These are phyloP conservation scores for Phoma sp. DNA, from an alignment of 2,329 filamentous ascomycete species.

Conservation along the genomic window DNA sequence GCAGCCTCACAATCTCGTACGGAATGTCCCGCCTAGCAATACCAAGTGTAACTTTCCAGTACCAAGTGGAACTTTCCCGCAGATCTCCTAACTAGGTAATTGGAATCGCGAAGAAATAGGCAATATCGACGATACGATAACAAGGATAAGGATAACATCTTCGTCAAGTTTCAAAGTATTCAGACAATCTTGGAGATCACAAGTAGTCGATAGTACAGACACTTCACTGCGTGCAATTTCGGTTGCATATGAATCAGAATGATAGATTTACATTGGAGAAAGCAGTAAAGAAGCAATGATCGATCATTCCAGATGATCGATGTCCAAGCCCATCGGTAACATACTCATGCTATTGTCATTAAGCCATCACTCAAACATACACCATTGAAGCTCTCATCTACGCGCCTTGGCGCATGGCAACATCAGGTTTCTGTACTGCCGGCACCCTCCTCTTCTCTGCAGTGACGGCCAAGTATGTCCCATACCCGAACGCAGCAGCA, in stretches of 20 bases:
- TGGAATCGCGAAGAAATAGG: no score
- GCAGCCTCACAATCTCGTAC: no score
- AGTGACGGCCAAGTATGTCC: slow-evolving; percentile 42
- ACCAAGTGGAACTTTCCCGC: no score
- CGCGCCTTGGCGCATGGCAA: slow-evolving; percentile 51
- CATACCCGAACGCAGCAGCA: slow-evolving; percentile 50
- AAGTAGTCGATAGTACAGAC: no score
- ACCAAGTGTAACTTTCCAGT: no score
- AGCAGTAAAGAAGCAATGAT: background rate
- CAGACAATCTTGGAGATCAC: no score
- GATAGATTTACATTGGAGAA: background rate
- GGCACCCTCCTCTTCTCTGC: slow-evolving; percentile 18
- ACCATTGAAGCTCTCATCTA: slow-evolving; percentile 20
- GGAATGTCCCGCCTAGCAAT: no score
- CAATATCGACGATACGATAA: no score
- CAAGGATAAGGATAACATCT: no score
- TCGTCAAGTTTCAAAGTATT: no score
- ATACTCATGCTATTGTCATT: background rate
- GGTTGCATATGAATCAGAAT: background rate
- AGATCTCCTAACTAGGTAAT: no score
- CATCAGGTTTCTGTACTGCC: slow-evolving; percentile 29
- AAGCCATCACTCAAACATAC: background rate
- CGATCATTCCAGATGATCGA: slow-evolving; percentile 33
- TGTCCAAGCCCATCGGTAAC: background rate
- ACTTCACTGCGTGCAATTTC: no score